These are phyloP conservation scores for Phytophthora chlamydospora DNA, from an alignment of 352 stramenopile species.

Conservation along the genomic window DNA sequence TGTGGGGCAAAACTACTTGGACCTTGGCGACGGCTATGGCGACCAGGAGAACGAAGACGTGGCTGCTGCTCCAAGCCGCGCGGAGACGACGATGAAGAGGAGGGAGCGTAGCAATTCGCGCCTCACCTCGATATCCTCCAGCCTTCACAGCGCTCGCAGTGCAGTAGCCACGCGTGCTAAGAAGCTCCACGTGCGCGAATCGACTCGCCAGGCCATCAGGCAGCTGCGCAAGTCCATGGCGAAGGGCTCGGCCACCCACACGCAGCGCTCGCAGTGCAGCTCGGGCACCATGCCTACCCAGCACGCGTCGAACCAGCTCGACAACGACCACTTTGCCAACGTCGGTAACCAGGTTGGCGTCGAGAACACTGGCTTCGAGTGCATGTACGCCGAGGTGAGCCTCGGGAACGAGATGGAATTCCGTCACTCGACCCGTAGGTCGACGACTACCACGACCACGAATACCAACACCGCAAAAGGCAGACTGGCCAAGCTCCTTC, in stretches of 20 bases:
- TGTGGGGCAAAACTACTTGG: conserved; percentile 33
- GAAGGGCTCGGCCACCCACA: conserved; percentile 4
- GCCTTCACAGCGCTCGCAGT: conserved; percentile 21
- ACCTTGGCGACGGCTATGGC: conserved; percentile 21
- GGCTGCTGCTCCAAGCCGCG: neutral
- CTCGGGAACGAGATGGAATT: conserved; percentile 10
- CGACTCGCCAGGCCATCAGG: conserved; percentile 27
- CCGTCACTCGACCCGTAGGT: neutral
- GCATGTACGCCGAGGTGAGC: conserved; percentile 32
- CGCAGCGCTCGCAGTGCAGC: conserved; percentile 3
- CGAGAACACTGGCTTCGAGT: conserved; percentile 19
- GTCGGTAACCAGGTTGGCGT: neutral
- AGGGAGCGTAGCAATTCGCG: conserved; percentile 6
- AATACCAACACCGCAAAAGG: neutral
- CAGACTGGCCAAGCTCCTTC: conserved; percentile 22
- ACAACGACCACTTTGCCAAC: conserved; percentile 14
- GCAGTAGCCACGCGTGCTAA: conserved; percentile 16
- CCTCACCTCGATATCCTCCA: conserved; percentile 28
- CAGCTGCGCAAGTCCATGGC: conserved; percentile 29
- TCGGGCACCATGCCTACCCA: neutral
- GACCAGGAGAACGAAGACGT: conserved; percentile 12
- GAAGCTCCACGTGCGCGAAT: conserved; percentile 36
- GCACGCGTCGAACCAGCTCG: conserved; percentile 13
- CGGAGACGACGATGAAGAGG: conserved; percentile 7
- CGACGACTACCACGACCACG: neutral